Base-by-base conservation (phyloP, 352 stramenopile genomes). In the Pythium insidiosum region DNA sequence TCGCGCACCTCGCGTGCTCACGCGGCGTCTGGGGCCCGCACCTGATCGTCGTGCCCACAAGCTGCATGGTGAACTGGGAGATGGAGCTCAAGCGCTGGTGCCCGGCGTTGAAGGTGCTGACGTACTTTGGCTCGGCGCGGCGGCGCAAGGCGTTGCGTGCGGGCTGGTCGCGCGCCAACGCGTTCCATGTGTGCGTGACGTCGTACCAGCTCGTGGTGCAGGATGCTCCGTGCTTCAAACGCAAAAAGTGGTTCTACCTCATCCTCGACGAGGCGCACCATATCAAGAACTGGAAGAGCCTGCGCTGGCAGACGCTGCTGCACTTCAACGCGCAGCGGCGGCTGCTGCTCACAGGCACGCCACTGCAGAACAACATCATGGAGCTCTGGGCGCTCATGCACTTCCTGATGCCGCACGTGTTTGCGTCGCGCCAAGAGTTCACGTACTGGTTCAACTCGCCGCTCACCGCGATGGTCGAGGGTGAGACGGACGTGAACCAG, bases 251-350 rank as follows among this genome's bases (percentile, higher is more conserved):
- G 96, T 99, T 98, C 57, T 98, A 99, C 58, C 53, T 99, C 6
- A 98, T 99, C 38, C 60, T 99, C 3, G 96, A 99, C 43, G 96
- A 99, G 73, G 97, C 96, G 3, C 97, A 99, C 62, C 98, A 99
- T 56, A 99, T 99, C 62, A 99, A 99, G 63, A 99, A 99, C 62
- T 99, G 97, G 79, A 95, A 98, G 53, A 96, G 74, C 44, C 78
- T 98, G 58, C 69, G 96, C 6, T 99, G 96, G 96, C 96, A 99
- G 61, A 99, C 96, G 12, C 58, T 99, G 23, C 80, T 99, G 24
- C 97, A 84, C 2, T 99, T 99, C 61, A 98, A 98, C 64, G 96
- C 93, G 0, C 88, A 98, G 47, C 78, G 95, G 0, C 75, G 79
- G 1, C 46, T 93, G 12, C 68, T 99, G 13, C 65, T 99, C 20